Conservation (phyloP, 2,329 filamentous ascomycete genomes). For the Aspergillus transmontanensis region DNA sequence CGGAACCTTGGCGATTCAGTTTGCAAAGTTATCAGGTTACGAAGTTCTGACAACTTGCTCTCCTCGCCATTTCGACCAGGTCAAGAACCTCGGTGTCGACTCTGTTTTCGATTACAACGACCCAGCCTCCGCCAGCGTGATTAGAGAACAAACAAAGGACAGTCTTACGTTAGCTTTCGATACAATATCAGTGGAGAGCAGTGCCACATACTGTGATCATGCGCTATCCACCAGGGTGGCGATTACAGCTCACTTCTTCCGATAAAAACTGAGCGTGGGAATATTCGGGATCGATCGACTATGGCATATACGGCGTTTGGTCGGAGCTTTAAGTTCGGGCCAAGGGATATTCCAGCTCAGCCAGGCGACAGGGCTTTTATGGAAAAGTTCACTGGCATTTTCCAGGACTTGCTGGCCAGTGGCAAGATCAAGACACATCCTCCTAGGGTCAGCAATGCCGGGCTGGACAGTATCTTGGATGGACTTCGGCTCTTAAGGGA, state of each 20-base stretch:
- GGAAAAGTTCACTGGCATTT: conserved; percentile 43
- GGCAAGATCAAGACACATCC: conserved; percentile 49
- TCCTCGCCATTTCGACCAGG: conserved; percentile 34
- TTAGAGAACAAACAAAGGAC: conserved; percentile 33
- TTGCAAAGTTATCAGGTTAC: conserved; percentile 39
- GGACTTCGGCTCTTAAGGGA: conserved; percentile 48
- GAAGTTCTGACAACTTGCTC: conserved; percentile 37
- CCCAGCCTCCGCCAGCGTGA: conserved; percentile 22
- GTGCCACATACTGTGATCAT: conserved; percentile 32
- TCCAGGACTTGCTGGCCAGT: conserved; percentile 43
- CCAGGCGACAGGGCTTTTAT: conserved; percentile 47
- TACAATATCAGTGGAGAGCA: conserved; percentile 31
- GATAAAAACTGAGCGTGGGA: conserved; percentile 27
- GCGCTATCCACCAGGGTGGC: conserved; percentile 33
- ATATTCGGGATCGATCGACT: conserved; percentile 31
- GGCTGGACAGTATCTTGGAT: conserved; percentile 48
- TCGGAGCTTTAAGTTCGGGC: conserved; percentile 32
- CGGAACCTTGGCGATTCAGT: conserved; percentile 41
- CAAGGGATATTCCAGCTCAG: conserved; percentile 31
- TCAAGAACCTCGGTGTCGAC: conserved; percentile 35
- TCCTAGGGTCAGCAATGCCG: conserved; percentile 41
- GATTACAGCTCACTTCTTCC: conserved; percentile 31
- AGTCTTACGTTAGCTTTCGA: conserved; percentile 38
- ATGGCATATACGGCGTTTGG: conserved; percentile 37
- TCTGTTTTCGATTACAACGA: conserved; percentile 37